These are phyloP conservation scores for Macrolepiota fuliginosa DNA, from an alignment of 768 basidiomycete species.

Conservation along the genomic window DNA sequence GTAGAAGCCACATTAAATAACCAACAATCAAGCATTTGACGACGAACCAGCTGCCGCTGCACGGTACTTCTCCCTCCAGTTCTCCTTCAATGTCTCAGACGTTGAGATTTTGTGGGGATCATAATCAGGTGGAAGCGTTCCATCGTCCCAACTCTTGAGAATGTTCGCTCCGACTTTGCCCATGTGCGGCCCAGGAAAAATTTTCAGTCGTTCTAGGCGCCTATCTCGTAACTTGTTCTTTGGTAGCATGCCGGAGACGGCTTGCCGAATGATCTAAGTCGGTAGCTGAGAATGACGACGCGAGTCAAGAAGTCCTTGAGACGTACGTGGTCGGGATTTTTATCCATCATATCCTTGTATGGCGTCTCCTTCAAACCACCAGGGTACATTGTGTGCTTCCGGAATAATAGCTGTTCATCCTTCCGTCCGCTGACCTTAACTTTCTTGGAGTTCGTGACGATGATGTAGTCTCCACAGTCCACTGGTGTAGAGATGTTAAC, in stretches of 20 bases:
- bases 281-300: background rate
- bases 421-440: slow-evolving; percentile 90
- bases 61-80: slow-evolving; percentile 26
- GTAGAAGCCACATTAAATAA: background rate
- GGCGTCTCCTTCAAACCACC: slow-evolving; percentile 92
- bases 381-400: slow-evolving; percentile 89
- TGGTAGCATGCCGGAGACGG: slow-evolving; percentile 97
- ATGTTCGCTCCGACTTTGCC: slow-evolving; percentile 77
- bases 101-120: slow-evolving; percentile 41
- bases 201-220: slow-evolving; percentile 82
- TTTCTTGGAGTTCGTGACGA: slow-evolving; percentile 86
- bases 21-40: slow-evolving; percentile 7
- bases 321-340: slow-evolving; percentile 86
- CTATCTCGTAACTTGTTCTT: slow-evolving; percentile 95
- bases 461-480: slow-evolving; percentile 97
- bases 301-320: background rate
- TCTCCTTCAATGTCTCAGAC: slow-evolving; percentile 31
- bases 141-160: slow-evolving; percentile 81
- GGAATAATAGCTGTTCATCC: slow-evolving; percentile 80
- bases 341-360: slow-evolving; percentile 79
- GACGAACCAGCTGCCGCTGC: slow-evolving; percentile 9
- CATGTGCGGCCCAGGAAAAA: slow-evolving; percentile 80
- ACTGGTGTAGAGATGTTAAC: slow-evolving; percentile 40
- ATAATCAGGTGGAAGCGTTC: slow-evolving; percentile 55
- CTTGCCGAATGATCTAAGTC: slow-evolving; percentile 85